phyloP scores from a whole-genome alignment of 1,284 basidiomycete genomes.

The Ceratobasidium sp. region DNA sequence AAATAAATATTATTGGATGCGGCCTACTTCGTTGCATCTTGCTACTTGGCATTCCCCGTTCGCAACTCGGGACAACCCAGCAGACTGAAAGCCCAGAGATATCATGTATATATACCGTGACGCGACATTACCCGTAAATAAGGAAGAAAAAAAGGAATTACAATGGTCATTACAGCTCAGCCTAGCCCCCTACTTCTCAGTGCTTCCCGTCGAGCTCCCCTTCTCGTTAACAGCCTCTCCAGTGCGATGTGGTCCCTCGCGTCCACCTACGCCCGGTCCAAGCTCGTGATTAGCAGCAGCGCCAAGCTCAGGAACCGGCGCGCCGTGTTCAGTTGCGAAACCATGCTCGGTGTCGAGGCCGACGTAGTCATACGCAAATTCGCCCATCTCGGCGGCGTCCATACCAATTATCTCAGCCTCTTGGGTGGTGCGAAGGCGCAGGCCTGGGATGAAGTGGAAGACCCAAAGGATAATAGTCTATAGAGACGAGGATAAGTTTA shows the following conservation, averaged over 20 bases:
- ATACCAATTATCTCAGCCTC: constrained; percentile 93
- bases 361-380: constrained; percentile 91
- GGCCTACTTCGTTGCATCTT: too few relatives aligned
- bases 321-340: constrained; percentile 29
- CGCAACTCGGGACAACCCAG: too few relatives aligned
- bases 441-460: constrained; percentile 92
- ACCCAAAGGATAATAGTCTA: constrained; percentile 89
- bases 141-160: too few relatives aligned
- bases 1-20: too few relatives aligned
- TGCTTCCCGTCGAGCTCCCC: constrained; percentile 15
- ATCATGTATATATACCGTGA: too few relatives aligned
- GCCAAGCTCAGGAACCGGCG: constrained; percentile 1
- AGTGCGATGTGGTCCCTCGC: constrained; percentile 28
- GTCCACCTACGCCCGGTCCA: constrained; percentile 29
- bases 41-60: too few relatives aligned
- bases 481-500: background rate
- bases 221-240: background rate
- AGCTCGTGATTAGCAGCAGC: constrained; percentile 26
- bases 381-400: constrained; percentile 94
- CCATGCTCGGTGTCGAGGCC: constrained; percentile 71
- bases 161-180: too few relatives aligned
- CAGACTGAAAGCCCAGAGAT: too few relatives aligned
- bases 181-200: background rate
- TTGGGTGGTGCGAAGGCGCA: constrained; percentile 82
- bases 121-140: too few relatives aligned